Conservation (phyloP, 805 yeast genomes). For the Yamadazyma nakazawae region DNA sequence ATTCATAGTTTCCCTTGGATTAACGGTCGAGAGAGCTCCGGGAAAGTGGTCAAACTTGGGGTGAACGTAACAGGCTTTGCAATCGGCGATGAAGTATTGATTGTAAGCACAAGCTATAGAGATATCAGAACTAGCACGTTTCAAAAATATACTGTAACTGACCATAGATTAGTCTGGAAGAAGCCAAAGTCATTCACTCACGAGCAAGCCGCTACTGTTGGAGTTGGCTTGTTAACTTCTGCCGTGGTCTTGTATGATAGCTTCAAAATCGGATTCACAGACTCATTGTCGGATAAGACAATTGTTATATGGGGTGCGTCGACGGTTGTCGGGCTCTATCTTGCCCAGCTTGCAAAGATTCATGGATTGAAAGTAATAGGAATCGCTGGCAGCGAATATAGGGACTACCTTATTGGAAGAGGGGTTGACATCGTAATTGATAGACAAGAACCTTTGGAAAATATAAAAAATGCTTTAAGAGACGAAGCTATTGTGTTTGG, state of each 20-base stretch:
- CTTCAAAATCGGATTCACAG: constrained; percentile 14
- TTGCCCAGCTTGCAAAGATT: constrained; percentile 40
- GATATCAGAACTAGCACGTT: constrained; percentile 46
- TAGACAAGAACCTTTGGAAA: constrained; percentile 24
- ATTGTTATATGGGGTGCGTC: constrained; percentile 49
- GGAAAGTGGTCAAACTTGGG: constrained; percentile 35
- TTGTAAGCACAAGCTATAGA: constrained; percentile 47
- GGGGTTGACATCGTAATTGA: constrained; percentile 35
- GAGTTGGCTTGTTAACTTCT: constrained; percentile 48
- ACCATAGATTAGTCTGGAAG: constrained; percentile 44
- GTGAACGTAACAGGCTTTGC: constrained; percentile 25
- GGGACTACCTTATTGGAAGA: constrained; percentile 17
- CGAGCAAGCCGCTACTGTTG: constrained; percentile 44
- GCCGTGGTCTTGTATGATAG: constrained; percentile 22
- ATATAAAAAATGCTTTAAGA: constrained; percentile 13
- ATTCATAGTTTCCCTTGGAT: constrained; percentile 49
- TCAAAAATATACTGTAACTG: constrained; percentile 44
- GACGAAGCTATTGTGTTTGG: constrained; percentile 31
- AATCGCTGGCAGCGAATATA: constrained; percentile 20
- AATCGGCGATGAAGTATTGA: constrained; percentile 37
- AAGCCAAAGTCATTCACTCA: constrained; percentile 31
- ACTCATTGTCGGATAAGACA: constrained; percentile 11
- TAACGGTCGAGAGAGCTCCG: constrained; percentile 47
- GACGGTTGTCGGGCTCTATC: constrained; percentile 44
- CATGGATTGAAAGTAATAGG: constrained; percentile 37